Conservation (phyloP, 2,329 filamentous ascomycete genomes). For the Periconia sp. region DNA sequence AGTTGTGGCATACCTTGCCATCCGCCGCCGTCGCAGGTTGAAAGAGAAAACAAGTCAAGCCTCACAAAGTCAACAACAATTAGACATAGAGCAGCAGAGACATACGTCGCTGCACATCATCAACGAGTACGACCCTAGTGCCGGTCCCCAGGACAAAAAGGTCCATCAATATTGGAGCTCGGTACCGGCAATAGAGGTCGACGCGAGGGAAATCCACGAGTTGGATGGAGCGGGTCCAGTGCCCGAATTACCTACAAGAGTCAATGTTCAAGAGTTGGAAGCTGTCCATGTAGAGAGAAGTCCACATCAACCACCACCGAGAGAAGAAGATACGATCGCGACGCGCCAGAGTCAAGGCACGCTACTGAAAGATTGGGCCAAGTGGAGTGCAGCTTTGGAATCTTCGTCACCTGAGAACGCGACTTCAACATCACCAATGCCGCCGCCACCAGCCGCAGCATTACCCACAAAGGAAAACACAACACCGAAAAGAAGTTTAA, state of each 20-base stretch:
- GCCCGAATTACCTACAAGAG: conserved; percentile 21
- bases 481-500: not conserved
- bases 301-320: not conserved
- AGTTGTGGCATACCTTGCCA: conserved; percentile 21
- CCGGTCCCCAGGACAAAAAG: conserved; percentile 1
- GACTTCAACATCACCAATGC: not conserved
- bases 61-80: not conserved
- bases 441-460: not conserved
- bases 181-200: conserved; percentile 17
- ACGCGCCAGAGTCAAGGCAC: not conserved
- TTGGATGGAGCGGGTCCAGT: conserved; percentile 20
- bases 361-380: not conserved
- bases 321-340: not conserved
- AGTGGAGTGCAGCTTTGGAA: not conserved
- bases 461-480: not conserved
- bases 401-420: not conserved
- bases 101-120: not conserved
- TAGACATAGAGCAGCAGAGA: not conserved
- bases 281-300: not conserved
- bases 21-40: conserved; percentile 19
- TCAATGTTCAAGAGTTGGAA: conserved; percentile 19
- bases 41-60: conserved; percentile 7
- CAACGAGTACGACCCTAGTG: not conserved
- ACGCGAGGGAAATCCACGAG: conserved; percentile 23
- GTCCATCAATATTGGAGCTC: not conserved